phyloP scores from a whole-genome alignment of 768 basidiomycete genomes.

The Podaxis mareebaensis region DNA sequence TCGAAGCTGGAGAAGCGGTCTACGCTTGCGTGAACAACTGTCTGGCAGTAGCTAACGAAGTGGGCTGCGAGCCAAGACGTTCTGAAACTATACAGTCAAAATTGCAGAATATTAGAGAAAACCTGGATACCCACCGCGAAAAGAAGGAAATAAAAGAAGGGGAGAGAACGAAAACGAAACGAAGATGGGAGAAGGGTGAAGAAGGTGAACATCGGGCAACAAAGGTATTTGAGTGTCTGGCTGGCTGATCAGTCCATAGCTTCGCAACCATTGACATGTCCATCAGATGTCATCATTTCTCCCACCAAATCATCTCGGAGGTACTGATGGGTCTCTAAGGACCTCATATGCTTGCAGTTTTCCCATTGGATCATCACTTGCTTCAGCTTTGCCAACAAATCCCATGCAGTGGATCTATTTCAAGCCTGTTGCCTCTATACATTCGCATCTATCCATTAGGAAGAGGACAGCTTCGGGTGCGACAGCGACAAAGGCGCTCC shows the following conservation, averaged over 20 bases:
- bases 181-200: slow-evolving; percentile 35
- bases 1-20: slow-evolving; percentile 58
- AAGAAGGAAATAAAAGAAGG: slow-evolving; percentile 37
- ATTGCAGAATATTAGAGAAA: slow-evolving; percentile 37
- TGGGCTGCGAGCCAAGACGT: slow-evolving; percentile 43
- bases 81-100: slow-evolving; percentile 30
- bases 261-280: slow-evolving; percentile 38
- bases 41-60: slow-evolving; percentile 55
- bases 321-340: slow-evolving; percentile 18
- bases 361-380: slow-evolving; percentile 21
- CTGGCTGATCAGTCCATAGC: slow-evolving; percentile 27
- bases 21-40: slow-evolving; percentile 66
- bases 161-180: slow-evolving; percentile 43
- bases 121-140: slow-evolving; percentile 40
- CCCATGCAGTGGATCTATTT: slow-evolving; percentile 22
- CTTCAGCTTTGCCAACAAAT: slow-evolving; percentile 7
- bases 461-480: slow-evolving; percentile 39
- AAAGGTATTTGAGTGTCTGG: slow-evolving; percentile 36
- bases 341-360: slow-evolving; percentile 20
- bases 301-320: slow-evolving; percentile 24
- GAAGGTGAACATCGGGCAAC: slow-evolving; percentile 13
- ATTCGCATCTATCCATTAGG: slow-evolving; percentile 18
- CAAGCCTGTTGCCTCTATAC: slow-evolving; percentile 18
- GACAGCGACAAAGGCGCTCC: slow-evolving; percentile 40
- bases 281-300: slow-evolving; percentile 34